phyloP scores from a whole-genome alignment of 306 rosid species.

The Pterocarpus macrocarpus region DNA sequence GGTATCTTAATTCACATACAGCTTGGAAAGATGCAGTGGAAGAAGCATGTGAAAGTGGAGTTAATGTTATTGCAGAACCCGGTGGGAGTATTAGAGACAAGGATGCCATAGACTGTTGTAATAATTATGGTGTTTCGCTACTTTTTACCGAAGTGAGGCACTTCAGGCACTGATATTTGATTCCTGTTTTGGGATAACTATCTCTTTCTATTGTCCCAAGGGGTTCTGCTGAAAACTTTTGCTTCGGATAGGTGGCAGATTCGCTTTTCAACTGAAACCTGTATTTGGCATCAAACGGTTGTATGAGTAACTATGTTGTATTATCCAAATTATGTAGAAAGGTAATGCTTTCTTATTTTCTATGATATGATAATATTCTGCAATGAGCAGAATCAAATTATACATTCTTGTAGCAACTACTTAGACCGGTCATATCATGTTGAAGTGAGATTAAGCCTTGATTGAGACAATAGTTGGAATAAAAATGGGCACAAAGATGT shows the following conservation, averaged over 20 bases:
- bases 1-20: slow-evolving; percentile 49
- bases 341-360: slow-evolving; percentile 18
- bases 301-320: slow-evolving; percentile 10
- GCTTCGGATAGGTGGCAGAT: slow-evolving; percentile 1
- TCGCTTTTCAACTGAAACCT: slow-evolving; percentile 6
- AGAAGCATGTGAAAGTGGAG: slow-evolving; percentile 88
- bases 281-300: slow-evolving; percentile 30
- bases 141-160: slow-evolving; percentile 88
- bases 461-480: no score
- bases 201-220: neutral
- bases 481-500: no score
- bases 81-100: slow-evolving; percentile 90
- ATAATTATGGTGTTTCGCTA: slow-evolving; percentile 86
- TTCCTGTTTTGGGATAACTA: slow-evolving; percentile 14
- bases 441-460: no score
- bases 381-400: slow-evolving; percentile 1
- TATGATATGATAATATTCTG: neutral
- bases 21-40: slow-evolving; percentile 99
- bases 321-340: slow-evolving; percentile 14
- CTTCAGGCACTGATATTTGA: slow-evolving; percentile 70
- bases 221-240: slow-evolving; percentile 18
- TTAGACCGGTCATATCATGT: no score
- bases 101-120: slow-evolving; percentile 90
- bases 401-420: neutral
- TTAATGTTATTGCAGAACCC: slow-evolving; percentile 81